These are phyloP conservation scores for Rhynchospora breviuscula DNA, from an alignment of 176 grass and related monocot genomes.

Conservation along the genomic window DNA sequence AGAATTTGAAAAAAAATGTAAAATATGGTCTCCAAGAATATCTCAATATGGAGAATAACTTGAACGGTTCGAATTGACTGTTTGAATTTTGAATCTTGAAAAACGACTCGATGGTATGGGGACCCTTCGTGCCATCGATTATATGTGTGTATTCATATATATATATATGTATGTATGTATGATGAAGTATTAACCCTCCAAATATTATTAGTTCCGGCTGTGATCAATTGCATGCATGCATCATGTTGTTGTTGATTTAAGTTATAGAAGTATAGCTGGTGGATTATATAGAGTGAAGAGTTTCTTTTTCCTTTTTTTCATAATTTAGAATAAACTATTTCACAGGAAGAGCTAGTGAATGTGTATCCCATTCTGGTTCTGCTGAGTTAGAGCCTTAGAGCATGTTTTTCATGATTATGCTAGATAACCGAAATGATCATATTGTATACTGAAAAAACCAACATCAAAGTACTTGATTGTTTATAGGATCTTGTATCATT, in stretches of 20 bases:
- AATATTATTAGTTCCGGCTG: neutral
- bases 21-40: too few relatives aligned
- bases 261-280: neutral
- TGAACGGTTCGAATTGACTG: too few relatives aligned
- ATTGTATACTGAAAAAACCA: neutral
- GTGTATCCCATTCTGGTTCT: neutral
- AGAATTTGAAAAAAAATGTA: too few relatives aligned
- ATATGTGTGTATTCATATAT: too few relatives aligned
- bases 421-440: neutral
- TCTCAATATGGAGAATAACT: too few relatives aligned
- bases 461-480: neutral
- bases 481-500: neutral
- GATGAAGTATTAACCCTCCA: neutral
- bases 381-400: neutral
- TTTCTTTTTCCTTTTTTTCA: neutral
- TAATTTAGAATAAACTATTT: neutral
- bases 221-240: neutral
- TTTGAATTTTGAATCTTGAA: too few relatives aligned
- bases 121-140: too few relatives aligned
- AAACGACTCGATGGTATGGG: too few relatives aligned
- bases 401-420: neutral
- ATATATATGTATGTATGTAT: too few relatives aligned
- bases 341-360: neutral
- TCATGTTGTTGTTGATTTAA: neutral
- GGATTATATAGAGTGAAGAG: neutral